Conservation (phyloP, 441 rosid genomes). For the Populus hybrid region DNA sequence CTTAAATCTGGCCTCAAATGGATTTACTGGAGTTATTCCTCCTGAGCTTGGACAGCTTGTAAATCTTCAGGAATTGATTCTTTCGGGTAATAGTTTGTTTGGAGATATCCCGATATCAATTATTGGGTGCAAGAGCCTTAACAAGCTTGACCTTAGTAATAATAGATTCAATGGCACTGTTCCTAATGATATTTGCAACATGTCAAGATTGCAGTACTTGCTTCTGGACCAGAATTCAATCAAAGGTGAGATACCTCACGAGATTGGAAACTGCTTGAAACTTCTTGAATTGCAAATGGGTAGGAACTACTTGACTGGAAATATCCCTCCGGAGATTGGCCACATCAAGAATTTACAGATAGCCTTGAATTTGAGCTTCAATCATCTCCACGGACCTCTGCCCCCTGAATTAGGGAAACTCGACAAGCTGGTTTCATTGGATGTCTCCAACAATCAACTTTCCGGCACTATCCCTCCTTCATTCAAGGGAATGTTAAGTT, state of each 20-base stretch:
- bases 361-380: constrained; percentile 85
- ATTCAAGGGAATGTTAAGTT: constrained; percentile 84
- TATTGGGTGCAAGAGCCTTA: constrained; percentile 74
- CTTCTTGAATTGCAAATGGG: constrained; percentile 79
- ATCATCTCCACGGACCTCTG: constrained; percentile 75
- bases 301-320: constrained; percentile 78
- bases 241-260: constrained; percentile 81
- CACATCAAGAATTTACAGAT: constrained; percentile 86
- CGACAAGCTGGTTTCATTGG: constrained; percentile 88
- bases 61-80: constrained; percentile 87
- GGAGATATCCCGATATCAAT: constrained; percentile 79
- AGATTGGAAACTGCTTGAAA: constrained; percentile 85
- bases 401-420: constrained; percentile 86
- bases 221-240: constrained; percentile 74
- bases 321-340: constrained; percentile 81
- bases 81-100: constrained; percentile 68
- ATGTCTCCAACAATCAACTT: constrained; percentile 83
- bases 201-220: constrained; percentile 83
- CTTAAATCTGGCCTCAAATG: constrained; percentile 77
- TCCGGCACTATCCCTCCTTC: constrained; percentile 68
- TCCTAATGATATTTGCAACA: constrained; percentile 66
- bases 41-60: constrained; percentile 60
- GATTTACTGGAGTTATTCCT: constrained; percentile 74
- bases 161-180: constrained; percentile 81
- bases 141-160: constrained; percentile 84